Evolutionary conservation across 2,329 filamentous ascomycete species (phyloP).

Genomic region (Microsporum ferrugineum): DNA sequence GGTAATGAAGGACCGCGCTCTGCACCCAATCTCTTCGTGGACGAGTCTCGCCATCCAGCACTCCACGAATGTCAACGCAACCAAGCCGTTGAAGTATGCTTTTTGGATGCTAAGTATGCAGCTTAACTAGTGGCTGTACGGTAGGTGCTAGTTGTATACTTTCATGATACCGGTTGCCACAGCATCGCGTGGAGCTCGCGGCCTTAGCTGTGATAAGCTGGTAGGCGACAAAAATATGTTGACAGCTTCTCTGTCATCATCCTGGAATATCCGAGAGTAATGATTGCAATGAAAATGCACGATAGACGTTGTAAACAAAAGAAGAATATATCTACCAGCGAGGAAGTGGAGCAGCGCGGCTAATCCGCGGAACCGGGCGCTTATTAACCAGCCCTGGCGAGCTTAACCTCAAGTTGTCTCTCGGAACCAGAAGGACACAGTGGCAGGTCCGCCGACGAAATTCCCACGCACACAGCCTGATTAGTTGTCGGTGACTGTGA

Average conservation of each 20-base stretch:
- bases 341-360: background rate
- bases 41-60: background rate
- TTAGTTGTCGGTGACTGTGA: background rate
- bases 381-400: background rate
- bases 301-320: background rate
- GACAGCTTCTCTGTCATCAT: background rate
- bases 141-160: background rate
- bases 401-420: background rate
- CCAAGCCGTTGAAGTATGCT: background rate
- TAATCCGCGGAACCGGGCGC: background rate
- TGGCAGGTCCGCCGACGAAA: conserved; percentile 1
- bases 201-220: background rate
- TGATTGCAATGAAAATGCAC: background rate
- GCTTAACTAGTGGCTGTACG: background rate
- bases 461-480: background rate
- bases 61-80: background rate
- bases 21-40: background rate
- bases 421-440: background rate
- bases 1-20: background rate
- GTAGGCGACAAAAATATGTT: background rate
- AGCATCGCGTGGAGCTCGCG: background rate
- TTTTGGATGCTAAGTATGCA: background rate
- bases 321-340: background rate
- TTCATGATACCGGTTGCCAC: background rate
- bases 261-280: background rate